phyloP scores from a whole-genome alignment of 1,139 yeast genomes.

The Lodderomyces margitis region DNA sequence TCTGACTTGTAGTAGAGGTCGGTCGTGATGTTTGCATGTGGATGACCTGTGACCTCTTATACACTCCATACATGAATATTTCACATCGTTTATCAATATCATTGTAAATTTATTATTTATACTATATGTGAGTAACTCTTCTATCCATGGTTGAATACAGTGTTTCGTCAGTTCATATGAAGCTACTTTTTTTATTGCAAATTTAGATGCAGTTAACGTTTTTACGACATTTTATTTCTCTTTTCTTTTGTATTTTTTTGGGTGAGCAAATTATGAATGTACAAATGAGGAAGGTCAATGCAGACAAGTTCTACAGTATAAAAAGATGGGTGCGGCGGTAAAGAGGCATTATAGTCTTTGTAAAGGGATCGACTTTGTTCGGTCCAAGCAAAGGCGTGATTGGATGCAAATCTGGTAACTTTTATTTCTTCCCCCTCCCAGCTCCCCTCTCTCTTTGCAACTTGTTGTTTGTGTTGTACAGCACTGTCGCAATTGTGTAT shows the following conservation, averaged over 20 bases:
- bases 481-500: not conserved
- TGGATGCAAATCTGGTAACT: not conserved
- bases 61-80: slow-evolving; percentile 89
- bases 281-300: not conserved
- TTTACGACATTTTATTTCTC: too few species aligned
- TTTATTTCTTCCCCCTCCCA: too few species aligned
- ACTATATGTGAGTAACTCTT: not conserved
- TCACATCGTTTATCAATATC: slow-evolving; percentile 82
- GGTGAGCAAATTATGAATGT: not conserved
- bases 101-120: slow-evolving; percentile 31
- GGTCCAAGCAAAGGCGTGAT: not conserved
- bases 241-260: not conserved
- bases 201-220: too few species aligned
- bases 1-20: slow-evolving; percentile 84
- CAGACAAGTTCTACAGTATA: too few species aligned
- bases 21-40: slow-evolving; percentile 73
- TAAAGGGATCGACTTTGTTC: too few species aligned
- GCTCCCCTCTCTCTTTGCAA: too few species aligned
- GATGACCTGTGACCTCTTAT: slow-evolving; percentile 92
- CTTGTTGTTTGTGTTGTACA: too few species aligned
- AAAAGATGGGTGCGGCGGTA: too few species aligned
- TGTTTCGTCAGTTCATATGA: not conserved
- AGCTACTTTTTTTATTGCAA: not conserved
- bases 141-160: not conserved
- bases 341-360: too few species aligned